Evolutionary conservation across 768 basidiomycete species (phyloP).

Genomic region (Chalciporus piperatus): DNA sequence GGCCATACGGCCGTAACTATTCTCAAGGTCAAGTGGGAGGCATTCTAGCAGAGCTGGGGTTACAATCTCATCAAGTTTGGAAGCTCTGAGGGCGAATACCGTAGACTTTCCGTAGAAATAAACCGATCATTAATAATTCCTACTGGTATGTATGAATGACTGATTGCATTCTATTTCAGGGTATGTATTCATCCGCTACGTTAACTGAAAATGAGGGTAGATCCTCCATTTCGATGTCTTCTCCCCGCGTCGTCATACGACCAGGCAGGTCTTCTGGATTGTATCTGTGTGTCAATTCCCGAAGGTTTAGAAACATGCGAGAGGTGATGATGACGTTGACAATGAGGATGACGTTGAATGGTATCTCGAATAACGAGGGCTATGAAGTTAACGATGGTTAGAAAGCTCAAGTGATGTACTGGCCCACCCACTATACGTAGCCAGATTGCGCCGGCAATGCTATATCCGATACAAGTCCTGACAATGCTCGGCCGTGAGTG

Average conservation of each 20-base stretch:
- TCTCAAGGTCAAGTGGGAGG: conserved; percentile 75
- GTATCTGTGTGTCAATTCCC: neutral
- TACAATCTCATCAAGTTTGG: conserved; percentile 60
- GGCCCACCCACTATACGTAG: conserved; percentile 14
- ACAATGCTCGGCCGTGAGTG: too few relatives aligned
- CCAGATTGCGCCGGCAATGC: conserved; percentile 25
- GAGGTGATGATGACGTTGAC: conserved; percentile 27
- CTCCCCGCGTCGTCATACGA: neutral
- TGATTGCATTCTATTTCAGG: neutral
- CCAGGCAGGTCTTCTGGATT: neutral
- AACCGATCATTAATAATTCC: neutral
- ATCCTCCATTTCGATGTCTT: neutral
- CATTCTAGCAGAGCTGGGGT: conserved; percentile 61
- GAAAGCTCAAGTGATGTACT: neutral
- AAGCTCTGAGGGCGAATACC: conserved; percentile 47
- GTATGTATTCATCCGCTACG: neutral
- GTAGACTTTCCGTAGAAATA: neutral
- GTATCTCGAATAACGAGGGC: conserved; percentile 25
- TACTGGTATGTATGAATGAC: neutral
- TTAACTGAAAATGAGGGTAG: neutral
- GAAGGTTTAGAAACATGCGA: conserved; percentile 32
- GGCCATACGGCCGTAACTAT: conserved; percentile 71
- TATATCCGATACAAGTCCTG: conserved; percentile 26
- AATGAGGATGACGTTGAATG: conserved; percentile 23
- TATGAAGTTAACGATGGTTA: neutral